Evolutionary conservation across 1,284 basidiomycete species (phyloP).

Genomic region (Heterobasidion irregulare): DNA sequence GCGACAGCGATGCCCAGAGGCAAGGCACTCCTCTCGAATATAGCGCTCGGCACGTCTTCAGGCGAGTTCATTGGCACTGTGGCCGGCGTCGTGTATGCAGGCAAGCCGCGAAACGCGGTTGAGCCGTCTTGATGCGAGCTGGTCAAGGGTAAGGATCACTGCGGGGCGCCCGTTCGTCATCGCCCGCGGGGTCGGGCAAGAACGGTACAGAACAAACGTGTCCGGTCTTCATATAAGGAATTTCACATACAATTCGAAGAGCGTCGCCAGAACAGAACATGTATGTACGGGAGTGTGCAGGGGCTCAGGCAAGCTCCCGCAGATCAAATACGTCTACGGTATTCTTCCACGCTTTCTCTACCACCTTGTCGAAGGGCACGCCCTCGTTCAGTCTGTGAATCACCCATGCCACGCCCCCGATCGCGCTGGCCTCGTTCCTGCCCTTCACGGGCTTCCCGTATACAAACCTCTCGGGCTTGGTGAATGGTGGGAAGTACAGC

Average conservation of each 20-base stretch:
- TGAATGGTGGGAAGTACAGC: constrained; percentile 45
- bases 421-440: constrained; percentile 72
- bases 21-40: neutral
- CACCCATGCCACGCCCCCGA: constrained; percentile 75
- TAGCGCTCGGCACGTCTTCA: neutral
- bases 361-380: constrained; percentile 49
- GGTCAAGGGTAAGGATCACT: too few species aligned
- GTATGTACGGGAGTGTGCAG: too few species aligned
- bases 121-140: neutral
- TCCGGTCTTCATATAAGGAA: too few species aligned
- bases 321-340: constrained; percentile 57
- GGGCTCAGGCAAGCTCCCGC: constrained; percentile 22
- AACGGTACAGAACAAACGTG: neutral
- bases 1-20: constrained; percentile 16
- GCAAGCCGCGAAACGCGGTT: neutral
- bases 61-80: neutral
- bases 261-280: neutral
- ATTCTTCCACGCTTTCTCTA: constrained; percentile 59
- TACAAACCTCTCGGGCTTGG: constrained; percentile 65
- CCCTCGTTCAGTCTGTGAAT: constrained; percentile 51
- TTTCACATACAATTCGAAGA: neutral
- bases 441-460: constrained; percentile 69
- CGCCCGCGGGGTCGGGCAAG: neutral
- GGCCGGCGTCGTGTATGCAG: neutral
- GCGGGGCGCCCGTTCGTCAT: too few species aligned